Evolutionary conservation across 371 early-diverging fungal species (phyloP), one percentile per base, ranked within the genome.

Genomic region (Basidiobolus meristosporus): DNA sequence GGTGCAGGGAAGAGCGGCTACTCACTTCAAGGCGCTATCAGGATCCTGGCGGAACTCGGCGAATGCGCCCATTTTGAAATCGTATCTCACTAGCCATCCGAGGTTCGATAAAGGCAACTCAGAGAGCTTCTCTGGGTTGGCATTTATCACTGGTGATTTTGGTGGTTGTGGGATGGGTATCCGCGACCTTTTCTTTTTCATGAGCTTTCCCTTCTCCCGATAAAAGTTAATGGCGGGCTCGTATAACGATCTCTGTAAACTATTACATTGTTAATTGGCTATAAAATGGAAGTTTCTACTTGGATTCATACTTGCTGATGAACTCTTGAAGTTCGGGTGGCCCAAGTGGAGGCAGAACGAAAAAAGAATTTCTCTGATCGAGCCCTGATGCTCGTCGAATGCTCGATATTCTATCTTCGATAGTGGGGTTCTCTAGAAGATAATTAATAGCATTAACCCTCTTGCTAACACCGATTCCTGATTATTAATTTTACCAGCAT

Each of bases 21-120:
- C 54, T 46, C 56, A 72, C 72, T 66, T 74, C 10, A 76, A 53
- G 1, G 83, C 77, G 4, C 60, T 59, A 17, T 82, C 82, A 14
- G 79, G 64, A 20, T 89, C 87, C 43, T 82, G 82, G 10, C 75
- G 62, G 30, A 75, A 73, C 45, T 83, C 84, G 7, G 75, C 68
- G 46, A 83, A 80, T 20, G 70, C 65, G 3, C 60, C 86, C 43
- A 70, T 51, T 52, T 89, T 89, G 38, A 62, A 73, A 36, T 89
- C 87, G 43, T 85, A 86, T n/a, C 89, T 67, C 5, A 77, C 40
- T 44, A 66, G 57, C 89, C 89, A 88, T 1, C 84, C 89, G 30
- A 57, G 58, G 5, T 61, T 42, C 26, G 67, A 57, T 11, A 75
- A 55, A 0, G 62, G 60, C 20, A n/a, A n/a, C n/a, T n/a, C n/a